Evolutionary conservation across 2,329 filamentous ascomycete genomes (phyloP).

Genomic region (Aspergillus pseudoviridinutans): DNA sequence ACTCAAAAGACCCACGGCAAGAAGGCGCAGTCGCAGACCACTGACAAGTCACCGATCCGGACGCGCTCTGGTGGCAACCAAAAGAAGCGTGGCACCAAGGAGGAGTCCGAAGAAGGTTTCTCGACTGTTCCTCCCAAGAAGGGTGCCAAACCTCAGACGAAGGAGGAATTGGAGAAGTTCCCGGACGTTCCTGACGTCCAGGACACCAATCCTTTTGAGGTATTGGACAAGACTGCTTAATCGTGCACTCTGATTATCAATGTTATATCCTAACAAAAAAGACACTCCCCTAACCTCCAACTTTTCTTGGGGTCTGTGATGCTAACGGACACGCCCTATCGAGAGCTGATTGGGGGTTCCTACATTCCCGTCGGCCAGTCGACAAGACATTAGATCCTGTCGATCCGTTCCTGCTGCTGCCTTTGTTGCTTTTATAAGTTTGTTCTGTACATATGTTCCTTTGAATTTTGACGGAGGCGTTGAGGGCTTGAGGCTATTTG

Average conservation of each 20-base stretch:
- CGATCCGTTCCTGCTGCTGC: not conserved
- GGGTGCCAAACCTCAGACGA: slow-evolving; percentile 29
- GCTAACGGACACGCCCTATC: not conserved
- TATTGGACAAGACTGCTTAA: slow-evolving; percentile 19
- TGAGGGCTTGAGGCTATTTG: not conserved
- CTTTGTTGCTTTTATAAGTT: not conserved
- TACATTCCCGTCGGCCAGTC: not conserved
- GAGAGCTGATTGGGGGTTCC: not conserved
- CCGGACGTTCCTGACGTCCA: slow-evolving; percentile 17
- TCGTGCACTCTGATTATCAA: not conserved
- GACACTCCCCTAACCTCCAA: not conserved
- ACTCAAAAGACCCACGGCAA: slow-evolving; percentile 17
- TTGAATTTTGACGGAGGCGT: not conserved
- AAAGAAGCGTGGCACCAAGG: slow-evolving; percentile 20
- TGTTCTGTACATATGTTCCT: not conserved
- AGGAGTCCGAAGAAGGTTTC: slow-evolving; percentile 25
- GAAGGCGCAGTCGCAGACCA: slow-evolving; percentile 13
- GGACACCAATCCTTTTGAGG: slow-evolving; percentile 29
- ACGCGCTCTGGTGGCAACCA: slow-evolving; percentile 30
- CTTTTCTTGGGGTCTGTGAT: not conserved
- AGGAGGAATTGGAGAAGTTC: slow-evolving; percentile 15
- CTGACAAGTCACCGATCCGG: slow-evolving; percentile 27
- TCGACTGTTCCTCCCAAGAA: slow-evolving; percentile 29
- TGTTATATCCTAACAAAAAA: not conserved
- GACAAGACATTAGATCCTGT: not conserved